Conservation (phyloP, 805 yeast species). For the Yarrowia divulgata region DNA sequence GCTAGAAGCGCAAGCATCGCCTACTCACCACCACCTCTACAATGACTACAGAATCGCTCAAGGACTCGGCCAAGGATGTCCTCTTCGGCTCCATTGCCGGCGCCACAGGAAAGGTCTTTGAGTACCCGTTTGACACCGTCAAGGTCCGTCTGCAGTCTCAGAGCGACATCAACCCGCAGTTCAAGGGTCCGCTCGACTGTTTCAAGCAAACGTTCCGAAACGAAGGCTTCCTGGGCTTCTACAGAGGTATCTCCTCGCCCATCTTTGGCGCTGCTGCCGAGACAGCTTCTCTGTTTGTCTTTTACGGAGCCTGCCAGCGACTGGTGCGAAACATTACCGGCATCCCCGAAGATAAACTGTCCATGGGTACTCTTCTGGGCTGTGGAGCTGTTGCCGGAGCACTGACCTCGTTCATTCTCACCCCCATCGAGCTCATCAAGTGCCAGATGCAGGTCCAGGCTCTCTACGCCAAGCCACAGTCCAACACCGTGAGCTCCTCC, state of each 20-base stretch:
- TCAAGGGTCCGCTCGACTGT: conserved; percentile 69
- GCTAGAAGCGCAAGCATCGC: not conserved
- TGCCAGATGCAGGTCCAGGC: conserved; percentile 82
- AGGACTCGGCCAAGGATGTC: conserved; percentile 44
- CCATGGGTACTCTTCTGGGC: conserved; percentile 57
- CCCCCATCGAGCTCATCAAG: conserved; percentile 92
- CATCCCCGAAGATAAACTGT: conserved; percentile 45
- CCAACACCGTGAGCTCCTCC: conserved; percentile 42
- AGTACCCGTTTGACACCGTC: conserved; percentile 91
- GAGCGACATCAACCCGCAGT: conserved; percentile 60
- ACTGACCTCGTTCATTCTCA: conserved; percentile 78
- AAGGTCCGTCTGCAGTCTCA: conserved; percentile 87
- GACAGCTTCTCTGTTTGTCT: conserved; percentile 76
- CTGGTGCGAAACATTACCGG: conserved; percentile 40
- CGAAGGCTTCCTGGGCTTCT: conserved; percentile 84
- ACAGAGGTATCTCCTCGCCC: conserved; percentile 81
- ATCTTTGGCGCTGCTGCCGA: conserved; percentile 90
- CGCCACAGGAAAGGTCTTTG: conserved; percentile 80
- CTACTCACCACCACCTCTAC: not conserved
- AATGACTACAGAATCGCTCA: conserved; percentile 15
- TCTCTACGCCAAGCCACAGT: conserved; percentile 44
- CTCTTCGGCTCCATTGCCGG: conserved; percentile 64
- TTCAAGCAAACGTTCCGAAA: conserved; percentile 63
- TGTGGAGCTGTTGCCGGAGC: conserved; percentile 88
- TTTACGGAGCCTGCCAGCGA: conserved; percentile 42